These are phyloP conservation scores for Botrytis galanthina DNA, from an alignment of 2,329 filamentous ascomycete genomes.

Conservation along the genomic window DNA sequence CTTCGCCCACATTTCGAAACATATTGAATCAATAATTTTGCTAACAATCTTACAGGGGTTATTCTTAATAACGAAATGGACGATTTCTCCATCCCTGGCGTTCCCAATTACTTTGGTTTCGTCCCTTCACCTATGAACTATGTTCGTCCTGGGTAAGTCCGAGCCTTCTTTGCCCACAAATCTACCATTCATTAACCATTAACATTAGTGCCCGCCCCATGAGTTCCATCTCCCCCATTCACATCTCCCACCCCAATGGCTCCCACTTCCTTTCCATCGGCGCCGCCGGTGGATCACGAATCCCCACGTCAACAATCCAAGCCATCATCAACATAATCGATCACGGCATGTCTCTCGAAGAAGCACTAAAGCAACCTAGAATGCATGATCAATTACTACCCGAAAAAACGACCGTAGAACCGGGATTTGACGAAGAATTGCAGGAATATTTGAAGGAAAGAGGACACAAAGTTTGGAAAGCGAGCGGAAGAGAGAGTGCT, in stretches of 20 bases:
- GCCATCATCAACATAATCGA: constrained; percentile 72
- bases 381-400: constrained; percentile 83
- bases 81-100: constrained; percentile 83
- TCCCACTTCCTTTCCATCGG: constrained; percentile 68
- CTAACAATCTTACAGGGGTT: constrained; percentile 26
- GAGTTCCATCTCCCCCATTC: constrained; percentile 70
- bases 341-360: constrained; percentile 53
- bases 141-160: constrained; percentile 51
- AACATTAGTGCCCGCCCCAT: constrained; percentile 72
- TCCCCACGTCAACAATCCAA: constrained; percentile 77
- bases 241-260: constrained; percentile 61
- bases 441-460: constrained; percentile 59
- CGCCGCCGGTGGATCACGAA: constrained; percentile 77
- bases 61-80: constrained; percentile 56
- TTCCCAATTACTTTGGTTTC: constrained; percentile 80
- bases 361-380: constrained; percentile 65
- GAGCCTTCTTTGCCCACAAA: background rate
- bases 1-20: background rate
- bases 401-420: constrained; percentile 66
- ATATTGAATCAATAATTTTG: background rate
- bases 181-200: background rate
- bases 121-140: constrained; percentile 78
- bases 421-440: constrained; percentile 62
- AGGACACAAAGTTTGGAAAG: constrained; percentile 72
- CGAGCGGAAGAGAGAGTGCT: constrained; percentile 60